phyloP scores from a whole-genome alignment of 805 yeast species.

The Cyberlindnera bimundalis region DNA sequence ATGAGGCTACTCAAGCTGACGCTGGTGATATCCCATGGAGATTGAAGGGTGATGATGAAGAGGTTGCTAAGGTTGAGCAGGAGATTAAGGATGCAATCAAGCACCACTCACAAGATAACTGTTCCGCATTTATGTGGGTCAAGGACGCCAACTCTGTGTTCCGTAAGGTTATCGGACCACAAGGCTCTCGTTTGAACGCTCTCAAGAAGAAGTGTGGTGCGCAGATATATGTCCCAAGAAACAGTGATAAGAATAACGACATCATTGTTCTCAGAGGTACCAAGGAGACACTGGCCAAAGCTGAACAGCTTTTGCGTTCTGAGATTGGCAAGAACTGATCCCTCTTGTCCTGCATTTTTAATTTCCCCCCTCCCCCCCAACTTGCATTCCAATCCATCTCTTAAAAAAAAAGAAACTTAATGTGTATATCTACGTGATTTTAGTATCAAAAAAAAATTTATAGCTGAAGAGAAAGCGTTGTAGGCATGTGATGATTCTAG shows the following conservation, averaged over 20 bases:
- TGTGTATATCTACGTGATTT: too few species aligned
- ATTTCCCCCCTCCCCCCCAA: too few species aligned
- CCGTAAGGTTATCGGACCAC: conserved; percentile 70
- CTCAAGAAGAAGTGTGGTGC: conserved; percentile 59
- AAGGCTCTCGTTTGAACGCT: conserved; percentile 61
- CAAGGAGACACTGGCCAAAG: conserved; percentile 49
- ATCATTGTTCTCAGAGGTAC: conserved; percentile 61
- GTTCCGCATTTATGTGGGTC: conserved; percentile 62
- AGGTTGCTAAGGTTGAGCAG: conserved; percentile 50
- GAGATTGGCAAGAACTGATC: conserved; percentile 22
- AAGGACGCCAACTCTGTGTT: conserved; percentile 44
- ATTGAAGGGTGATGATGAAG: conserved; percentile 50
- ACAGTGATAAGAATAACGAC: conserved; percentile 46
- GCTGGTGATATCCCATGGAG: conserved; percentile 59
- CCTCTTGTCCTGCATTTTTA: too few species aligned
- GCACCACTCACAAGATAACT: conserved; percentile 41
- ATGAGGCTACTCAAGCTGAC: conserved; percentile 22
- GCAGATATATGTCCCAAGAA: conserved; percentile 61
- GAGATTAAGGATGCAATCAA: conserved; percentile 48
- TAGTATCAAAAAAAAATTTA: neutral
- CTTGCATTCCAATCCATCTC: too few species aligned
- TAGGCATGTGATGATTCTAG: too few species aligned
- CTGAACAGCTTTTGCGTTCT: conserved; percentile 34
- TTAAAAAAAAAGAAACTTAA: neutral
- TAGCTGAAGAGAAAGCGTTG: too few species aligned